Conservation (phyloP, 148 eudicot genomes). For the Polygonum maritimum region DNA sequence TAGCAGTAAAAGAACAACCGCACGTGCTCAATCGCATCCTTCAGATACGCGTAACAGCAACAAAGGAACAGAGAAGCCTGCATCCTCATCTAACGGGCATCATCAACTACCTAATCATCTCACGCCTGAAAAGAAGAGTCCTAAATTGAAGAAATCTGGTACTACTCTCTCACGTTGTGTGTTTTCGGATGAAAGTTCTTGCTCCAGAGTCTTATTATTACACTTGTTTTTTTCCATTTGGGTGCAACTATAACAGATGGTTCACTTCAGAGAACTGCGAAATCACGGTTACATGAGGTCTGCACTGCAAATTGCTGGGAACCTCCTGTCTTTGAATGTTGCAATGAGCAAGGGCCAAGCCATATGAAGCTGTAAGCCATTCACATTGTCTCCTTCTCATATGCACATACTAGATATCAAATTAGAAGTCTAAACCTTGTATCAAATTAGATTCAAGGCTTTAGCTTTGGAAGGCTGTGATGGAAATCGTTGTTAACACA, state of each 20-base stretch:
- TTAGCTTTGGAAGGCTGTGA: too few species aligned
- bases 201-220: background rate
- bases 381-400: background rate
- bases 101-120: background rate
- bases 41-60: background rate
- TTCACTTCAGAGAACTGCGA: conserved; percentile 27
- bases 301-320: conserved; percentile 76
- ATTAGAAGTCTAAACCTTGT: background rate
- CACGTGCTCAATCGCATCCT: background rate
- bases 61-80: background rate
- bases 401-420: background rate
- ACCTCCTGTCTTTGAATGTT: conserved; percentile 62
- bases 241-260: conserved; percentile 23
- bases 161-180: background rate
- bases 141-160: conserved; percentile 8
- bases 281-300: conserved; percentile 52
- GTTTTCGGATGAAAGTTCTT: background rate
- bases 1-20: conserved; percentile 4
- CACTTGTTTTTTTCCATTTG: background rate
- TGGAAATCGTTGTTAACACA: too few species aligned
- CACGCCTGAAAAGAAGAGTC: background rate
- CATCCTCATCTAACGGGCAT: background rate
- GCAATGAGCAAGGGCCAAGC: conserved; percentile 62
- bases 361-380: conserved; percentile 69
- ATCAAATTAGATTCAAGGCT: too few species aligned